Conservation (phyloP, 2,329 filamentous ascomycete species). For the Neoarthrinium moseri region DNA sequence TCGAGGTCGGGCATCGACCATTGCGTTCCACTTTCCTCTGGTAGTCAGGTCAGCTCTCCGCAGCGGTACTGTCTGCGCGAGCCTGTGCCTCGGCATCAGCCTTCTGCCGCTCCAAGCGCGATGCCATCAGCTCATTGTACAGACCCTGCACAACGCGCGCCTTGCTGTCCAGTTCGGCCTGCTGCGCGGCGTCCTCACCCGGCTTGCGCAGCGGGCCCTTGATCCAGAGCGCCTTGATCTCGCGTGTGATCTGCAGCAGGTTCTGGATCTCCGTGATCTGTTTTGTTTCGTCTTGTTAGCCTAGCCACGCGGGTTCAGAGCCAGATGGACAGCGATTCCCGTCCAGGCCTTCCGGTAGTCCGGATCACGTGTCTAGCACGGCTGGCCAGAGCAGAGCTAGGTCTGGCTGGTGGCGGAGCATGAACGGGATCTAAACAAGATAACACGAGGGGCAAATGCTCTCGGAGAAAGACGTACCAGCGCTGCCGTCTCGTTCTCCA, state of each 20-base stretch:
- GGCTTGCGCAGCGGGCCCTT: constrained; percentile 43
- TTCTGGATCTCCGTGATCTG: constrained; percentile 42
- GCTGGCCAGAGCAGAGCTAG: too few relatives aligned
- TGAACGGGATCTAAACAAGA: not conserved
- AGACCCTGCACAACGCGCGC: constrained; percentile 34
- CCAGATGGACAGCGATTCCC: too few relatives aligned
- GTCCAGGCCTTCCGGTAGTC: too few relatives aligned
- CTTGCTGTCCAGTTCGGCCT: constrained; percentile 19
- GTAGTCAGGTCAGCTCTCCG: not conserved
- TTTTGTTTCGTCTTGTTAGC: too few relatives aligned
- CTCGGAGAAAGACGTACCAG: too few relatives aligned
- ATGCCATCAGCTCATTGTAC: constrained; percentile 25
- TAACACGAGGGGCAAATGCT: too few relatives aligned
- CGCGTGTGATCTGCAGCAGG: constrained; percentile 43
- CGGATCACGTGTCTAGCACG: too few relatives aligned
- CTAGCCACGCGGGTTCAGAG: too few relatives aligned
- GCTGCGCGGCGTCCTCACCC: constrained; percentile 34
- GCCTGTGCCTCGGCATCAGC: not conserved
- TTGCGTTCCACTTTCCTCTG: too few relatives aligned
- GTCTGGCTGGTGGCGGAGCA: not conserved
- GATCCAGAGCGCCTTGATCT: constrained; percentile 50
- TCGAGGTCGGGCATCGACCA: too few relatives aligned
- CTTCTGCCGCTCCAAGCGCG: constrained; percentile 17
- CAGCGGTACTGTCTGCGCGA: not conserved
- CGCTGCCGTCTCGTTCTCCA: constrained; percentile 35